Base-by-base conservation (phyloP, 257 asterid species). In the Jacaranda mimosifolia region DNA sequence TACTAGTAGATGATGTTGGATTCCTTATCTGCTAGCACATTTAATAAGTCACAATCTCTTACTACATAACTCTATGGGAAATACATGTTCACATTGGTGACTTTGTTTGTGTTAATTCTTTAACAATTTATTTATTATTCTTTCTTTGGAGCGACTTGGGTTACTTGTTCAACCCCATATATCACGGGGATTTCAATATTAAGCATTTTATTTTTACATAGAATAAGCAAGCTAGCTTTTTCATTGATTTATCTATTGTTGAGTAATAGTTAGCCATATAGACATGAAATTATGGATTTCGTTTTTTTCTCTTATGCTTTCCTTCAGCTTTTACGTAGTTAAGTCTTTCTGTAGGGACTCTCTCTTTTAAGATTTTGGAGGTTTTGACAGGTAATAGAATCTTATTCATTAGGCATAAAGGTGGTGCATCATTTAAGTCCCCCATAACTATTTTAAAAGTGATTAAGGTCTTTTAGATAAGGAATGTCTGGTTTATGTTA, bases 381-480 rank as follows among this genome's bases (percentile, higher is more conserved):
- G 58, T 58, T 73, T 62, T 72, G 40, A 55, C 19, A 9, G 26
- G 75, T 58, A 72, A 21, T 21, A 26, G 42, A 45, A 26, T 19
- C 15, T 19, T 35, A 46, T 49, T 15, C n/a, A 21, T 75, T 18
- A 46, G 21, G 53, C 19, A 49, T 10, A 32, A 56, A 9, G 17
- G 10, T 55, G 76, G 21, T 49, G 73, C 46, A 68, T 49, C 73
- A 49, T 17, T 72, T 70, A 57, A 42, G 42, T 53, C 14, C 65
- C 15, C 38, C 15, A 6, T 12, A 11, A 48, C 55, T 19, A 17
- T 73, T 10, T 21, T 38, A 18, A 17, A 26, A 42, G 6, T 32
- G 49, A 52, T 57, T 72, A 21, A 8, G 62, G 36, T 53, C n/a
- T 19, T 63, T 39, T 45, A 32, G 36, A 10, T 68, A 49, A 46